phyloP scores from a whole-genome alignment of 768 basidiomycete species.

The Mycena leptocephala region DNA sequence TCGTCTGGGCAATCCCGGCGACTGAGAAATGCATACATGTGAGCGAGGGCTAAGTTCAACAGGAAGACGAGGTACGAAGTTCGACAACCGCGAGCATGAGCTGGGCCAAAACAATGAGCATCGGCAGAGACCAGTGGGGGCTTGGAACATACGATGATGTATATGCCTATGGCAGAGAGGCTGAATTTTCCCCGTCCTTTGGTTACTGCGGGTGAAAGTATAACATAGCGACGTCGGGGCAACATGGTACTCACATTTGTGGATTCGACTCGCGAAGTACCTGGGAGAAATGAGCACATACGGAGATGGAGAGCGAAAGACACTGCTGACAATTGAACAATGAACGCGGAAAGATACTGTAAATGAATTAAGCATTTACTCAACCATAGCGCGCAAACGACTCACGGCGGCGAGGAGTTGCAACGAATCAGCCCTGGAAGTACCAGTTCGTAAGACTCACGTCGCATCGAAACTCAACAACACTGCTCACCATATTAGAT shows the following conservation, averaged over 20 bases:
- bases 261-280: conserved; percentile 22
- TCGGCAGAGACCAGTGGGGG: too few species aligned
- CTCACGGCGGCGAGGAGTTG: conserved; percentile 26
- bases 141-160: neutral
- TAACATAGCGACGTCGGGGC: neutral
- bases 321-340: conserved; percentile 22
- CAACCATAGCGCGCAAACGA: neutral
- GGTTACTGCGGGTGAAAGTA: neutral
- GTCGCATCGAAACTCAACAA: neutral
- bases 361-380: neutral
- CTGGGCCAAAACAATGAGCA: neutral
- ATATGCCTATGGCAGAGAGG: conserved; percentile 20
- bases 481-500: conserved; percentile 25
- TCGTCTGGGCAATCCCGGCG: neutral
- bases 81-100: neutral
- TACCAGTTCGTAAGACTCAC: neutral
- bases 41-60: too few species aligned
- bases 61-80: neutral
- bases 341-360: conserved; percentile 32
- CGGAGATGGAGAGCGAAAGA: neutral
- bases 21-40: neutral
- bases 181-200: conserved; percentile 8
- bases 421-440: conserved; percentile 9
- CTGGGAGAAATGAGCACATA: neutral
- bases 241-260: neutral